phyloP scores from a whole-genome alignment of 1,284 basidiomycete species.

The Trichosporon asahii region DNA sequence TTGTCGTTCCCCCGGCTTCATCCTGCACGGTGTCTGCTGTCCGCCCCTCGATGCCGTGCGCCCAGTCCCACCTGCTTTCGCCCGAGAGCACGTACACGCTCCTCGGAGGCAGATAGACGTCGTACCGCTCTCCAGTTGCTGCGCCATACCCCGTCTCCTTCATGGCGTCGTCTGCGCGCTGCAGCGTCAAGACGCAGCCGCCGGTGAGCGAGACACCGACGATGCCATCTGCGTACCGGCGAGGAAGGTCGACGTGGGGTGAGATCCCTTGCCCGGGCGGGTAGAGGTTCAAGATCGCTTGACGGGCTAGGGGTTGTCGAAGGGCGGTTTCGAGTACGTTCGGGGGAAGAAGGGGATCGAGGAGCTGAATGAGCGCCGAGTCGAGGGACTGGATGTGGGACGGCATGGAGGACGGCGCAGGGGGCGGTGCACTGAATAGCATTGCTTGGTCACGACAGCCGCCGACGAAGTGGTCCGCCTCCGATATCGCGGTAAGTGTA shows the following conservation, averaged over 20 bases:
- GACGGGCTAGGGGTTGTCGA: constrained; percentile 35
- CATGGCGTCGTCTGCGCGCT: not conserved
- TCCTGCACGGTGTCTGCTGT: constrained; percentile 34
- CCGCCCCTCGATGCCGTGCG: constrained; percentile 51
- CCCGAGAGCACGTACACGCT: constrained; percentile 50
- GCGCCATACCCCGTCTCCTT: not conserved
- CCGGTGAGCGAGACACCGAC: constrained; percentile 44
- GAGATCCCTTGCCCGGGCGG: constrained; percentile 51
- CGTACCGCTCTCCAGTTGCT: constrained; percentile 5
- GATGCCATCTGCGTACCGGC: constrained; percentile 52
- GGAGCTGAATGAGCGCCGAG: constrained; percentile 18
- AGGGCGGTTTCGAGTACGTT: constrained; percentile 23
- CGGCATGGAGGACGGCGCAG: constrained; percentile 24
- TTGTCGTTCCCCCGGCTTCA: constrained; percentile 18
- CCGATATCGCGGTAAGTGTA: constrained; percentile 31
- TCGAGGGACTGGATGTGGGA: constrained; percentile 27
- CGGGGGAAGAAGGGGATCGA: constrained; percentile 18
- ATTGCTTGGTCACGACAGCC: constrained; percentile 49
- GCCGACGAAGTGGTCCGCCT: constrained; percentile 42
- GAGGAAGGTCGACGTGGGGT: constrained; percentile 53
- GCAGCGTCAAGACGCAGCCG: constrained; percentile 44
- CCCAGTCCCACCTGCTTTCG: constrained; percentile 53
- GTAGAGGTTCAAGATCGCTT: constrained; percentile 55
- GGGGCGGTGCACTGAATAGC: constrained; percentile 37
- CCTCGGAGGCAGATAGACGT: constrained; percentile 51